Evolutionary conservation across 192 early-diverging fungal species (phyloP).

Genomic region (Podila minutissima): DNA sequence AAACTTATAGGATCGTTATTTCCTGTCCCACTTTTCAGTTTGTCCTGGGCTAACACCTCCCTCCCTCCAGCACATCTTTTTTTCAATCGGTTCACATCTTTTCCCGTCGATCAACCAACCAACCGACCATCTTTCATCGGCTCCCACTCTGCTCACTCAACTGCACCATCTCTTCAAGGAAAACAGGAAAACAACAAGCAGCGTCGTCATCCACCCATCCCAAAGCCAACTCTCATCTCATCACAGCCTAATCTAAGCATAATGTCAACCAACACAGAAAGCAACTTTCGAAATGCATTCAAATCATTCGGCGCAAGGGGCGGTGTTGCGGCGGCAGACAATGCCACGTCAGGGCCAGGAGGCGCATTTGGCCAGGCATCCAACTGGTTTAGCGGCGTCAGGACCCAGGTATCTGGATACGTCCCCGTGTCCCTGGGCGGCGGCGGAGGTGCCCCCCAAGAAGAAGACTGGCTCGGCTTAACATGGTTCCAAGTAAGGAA

Average conservation of each 20-base stretch:
- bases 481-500: slow-evolving; percentile 41
- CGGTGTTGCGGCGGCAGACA: slow-evolving; percentile 21
- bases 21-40: too few species aligned
- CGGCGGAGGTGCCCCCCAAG: slow-evolving; percentile 23
- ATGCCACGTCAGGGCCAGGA: neutral
- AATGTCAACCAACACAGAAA: slow-evolving; percentile 58
- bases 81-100: too few species aligned
- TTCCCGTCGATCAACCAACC: too few species aligned
- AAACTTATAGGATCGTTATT: too few species aligned
- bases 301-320: slow-evolving; percentile 55
- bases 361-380: slow-evolving; percentile 26
- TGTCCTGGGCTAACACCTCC: too few species aligned
- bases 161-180: too few species aligned
- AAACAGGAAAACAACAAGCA: too few species aligned
- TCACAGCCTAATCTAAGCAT: neutral
- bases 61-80: too few species aligned
- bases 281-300: slow-evolving; percentile 57
- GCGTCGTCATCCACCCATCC: too few species aligned
- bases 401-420: slow-evolving; percentile 41
- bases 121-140: too few species aligned
- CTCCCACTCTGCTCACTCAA: too few species aligned
- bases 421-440: slow-evolving; percentile 44
- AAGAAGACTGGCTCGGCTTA: slow-evolving; percentile 45
- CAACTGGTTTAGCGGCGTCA: slow-evolving; percentile 40
- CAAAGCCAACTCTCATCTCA: neutral